Evolutionary conservation across 2,329 filamentous ascomycete genomes (phyloP), one percentile per base, ranked within the genome.

Genomic region (Huntiella decipiens): DNA sequence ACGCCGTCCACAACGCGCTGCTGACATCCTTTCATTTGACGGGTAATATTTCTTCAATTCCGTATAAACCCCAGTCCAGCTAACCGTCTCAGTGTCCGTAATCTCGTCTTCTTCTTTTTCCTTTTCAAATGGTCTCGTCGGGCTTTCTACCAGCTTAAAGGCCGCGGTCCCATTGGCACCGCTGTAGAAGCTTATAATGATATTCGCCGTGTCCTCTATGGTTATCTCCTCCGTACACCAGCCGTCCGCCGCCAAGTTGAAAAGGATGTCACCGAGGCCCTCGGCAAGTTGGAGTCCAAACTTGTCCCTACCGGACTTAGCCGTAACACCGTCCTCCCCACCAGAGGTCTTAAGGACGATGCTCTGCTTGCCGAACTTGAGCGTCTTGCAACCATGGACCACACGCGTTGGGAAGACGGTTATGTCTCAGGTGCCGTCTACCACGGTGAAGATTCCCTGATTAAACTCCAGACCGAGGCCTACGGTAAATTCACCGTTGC

Each of bases 391-490:
- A 77, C 71, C 42, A 82, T 98, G 82, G 80, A 95, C 56, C 91
- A 96, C 63, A 94, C 87, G 2, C 74, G 82, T 52, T 98, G 91
- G 91, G 91, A 98, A 63, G 88, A 96, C 60, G 91, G 91, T 6
- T 79, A 76, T 52, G 91, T 98, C 46, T 92, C 83, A 37, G 91
- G 91, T 28, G 88, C 91, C 22, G 91, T 98, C 32, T 98, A 98
- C 59, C 88, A 96, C 58, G 91, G 91, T 52, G 91, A 91, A 45
- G 73, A 82, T 35, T 78, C 81, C 38, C 65, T 98, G 54, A 64
- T 91, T 50, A 74, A 80, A 56, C 67, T 98, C 35, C 91, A 98
- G 66, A 82, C 83, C 4, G 84, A 95, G 59, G 88, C 91, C 0
- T 96, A 88, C 68, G 82, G 82, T 53, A 82, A 82, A 61, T 98